Evolutionary conservation across 2,329 filamentous ascomycete species (phyloP).

Genomic region (Orbilia oligospora): DNA sequence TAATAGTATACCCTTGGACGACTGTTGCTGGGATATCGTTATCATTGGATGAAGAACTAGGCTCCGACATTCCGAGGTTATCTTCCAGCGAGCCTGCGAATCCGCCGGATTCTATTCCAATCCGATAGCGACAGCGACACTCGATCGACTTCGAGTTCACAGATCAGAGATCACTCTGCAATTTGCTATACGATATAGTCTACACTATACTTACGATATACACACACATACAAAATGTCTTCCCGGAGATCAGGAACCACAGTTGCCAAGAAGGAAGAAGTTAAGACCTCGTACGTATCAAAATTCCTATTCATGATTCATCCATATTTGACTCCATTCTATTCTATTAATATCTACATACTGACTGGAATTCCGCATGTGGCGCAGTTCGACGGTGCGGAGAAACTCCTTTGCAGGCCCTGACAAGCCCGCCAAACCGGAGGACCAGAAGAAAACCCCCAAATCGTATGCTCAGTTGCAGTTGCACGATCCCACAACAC

Average conservation of each 20-base stretch:
- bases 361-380: slow-evolving; percentile 32
- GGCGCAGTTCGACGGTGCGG: slow-evolving; percentile 47
- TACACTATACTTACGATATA: neutral
- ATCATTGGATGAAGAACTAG: slow-evolving; percentile 57
- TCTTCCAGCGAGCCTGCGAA: slow-evolving; percentile 33
- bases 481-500: slow-evolving; percentile 43
- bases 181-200: neutral
- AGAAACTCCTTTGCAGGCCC: slow-evolving; percentile 57
- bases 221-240: slow-evolving; percentile 47
- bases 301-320: neutral
- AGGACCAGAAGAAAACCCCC: slow-evolving; percentile 47
- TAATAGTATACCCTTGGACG: too few species aligned
- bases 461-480: slow-evolving; percentile 60
- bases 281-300: slow-evolving; percentile 50
- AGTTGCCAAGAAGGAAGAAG: slow-evolving; percentile 56
- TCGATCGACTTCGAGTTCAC: slow-evolving; percentile 15
- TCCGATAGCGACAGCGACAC: slow-evolving; percentile 34
- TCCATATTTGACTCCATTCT: too few species aligned
- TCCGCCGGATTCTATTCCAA: slow-evolving; percentile 33
- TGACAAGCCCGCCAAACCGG: slow-evolving; percentile 40
- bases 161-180: too few species aligned
- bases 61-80: slow-evolving; percentile 38
- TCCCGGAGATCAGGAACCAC: slow-evolving; percentile 53
- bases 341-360: slow-evolving; percentile 20
- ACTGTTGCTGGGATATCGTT: slow-evolving; percentile 17